These are phyloP conservation scores for Jamesozyma lodderae DNA, from an alignment of 805 yeast species.

Conservation along the genomic window DNA sequence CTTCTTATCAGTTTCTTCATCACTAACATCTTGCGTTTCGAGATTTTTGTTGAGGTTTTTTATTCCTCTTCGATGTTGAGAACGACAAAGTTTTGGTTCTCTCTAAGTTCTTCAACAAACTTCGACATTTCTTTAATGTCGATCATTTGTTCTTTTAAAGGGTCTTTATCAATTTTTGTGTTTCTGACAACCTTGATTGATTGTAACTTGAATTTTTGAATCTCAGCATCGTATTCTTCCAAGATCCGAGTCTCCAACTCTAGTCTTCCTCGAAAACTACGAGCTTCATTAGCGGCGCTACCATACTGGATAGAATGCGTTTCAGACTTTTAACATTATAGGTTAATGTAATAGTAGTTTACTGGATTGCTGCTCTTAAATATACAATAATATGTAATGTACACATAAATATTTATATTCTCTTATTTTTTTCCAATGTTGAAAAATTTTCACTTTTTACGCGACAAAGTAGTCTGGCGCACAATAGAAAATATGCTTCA, in stretches of 20 bases:
- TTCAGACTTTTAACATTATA: no score
- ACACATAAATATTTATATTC: no score
- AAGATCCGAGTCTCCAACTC: neutral
- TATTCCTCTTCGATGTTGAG: neutral
- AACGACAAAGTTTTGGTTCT: neutral
- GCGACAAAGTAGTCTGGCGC: no score
- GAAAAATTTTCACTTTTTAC: no score
- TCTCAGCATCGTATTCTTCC: neutral
- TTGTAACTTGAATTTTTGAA: neutral
- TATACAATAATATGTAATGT: no score
- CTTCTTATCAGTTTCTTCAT: neutral
- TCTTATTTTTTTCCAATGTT: no score
- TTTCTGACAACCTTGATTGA: neutral
- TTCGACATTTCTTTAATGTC: neutral
- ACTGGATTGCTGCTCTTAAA: no score
- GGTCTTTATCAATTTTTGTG: no score
- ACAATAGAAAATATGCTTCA: no score
- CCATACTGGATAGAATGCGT: neutral
- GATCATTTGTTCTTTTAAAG: no score
- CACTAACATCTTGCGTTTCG: neutral
- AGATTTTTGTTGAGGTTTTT: neutral
- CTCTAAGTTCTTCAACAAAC: neutral
- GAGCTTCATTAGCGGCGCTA: neutral
- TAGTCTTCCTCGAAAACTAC: neutral
- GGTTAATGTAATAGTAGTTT: no score